phyloP scores from a whole-genome alignment of 306 rosid genomes.

The Pterocarpus santalinus region DNA sequence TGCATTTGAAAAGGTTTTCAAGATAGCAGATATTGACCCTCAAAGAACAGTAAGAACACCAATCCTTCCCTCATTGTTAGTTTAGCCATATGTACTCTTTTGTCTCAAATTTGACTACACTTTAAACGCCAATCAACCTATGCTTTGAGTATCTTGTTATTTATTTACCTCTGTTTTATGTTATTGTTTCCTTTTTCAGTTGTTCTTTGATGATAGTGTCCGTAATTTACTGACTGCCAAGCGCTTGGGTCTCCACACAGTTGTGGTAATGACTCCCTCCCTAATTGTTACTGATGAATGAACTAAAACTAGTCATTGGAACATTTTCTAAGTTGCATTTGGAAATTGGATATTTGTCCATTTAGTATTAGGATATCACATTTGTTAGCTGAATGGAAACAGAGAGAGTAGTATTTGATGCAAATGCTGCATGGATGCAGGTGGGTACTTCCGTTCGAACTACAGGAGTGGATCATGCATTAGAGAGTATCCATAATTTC shows the following conservation, averaged over 20 bases:
- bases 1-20: constrained; percentile 70
- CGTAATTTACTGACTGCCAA: constrained; percentile 74
- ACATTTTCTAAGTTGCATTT: neutral
- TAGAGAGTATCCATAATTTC: constrained; percentile 91
- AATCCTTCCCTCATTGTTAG: neutral
- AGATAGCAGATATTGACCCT: constrained; percentile 76
- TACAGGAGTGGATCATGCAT: constrained; percentile 72
- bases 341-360: neutral
- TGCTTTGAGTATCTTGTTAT: neutral
- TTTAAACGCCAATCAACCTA: neutral
- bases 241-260: constrained; percentile 73
- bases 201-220: constrained; percentile 85
- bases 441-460: constrained; percentile 67
- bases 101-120: constrained; percentile 7
- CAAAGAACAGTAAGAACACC: constrained; percentile 67
- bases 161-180: neutral
- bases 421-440: constrained; percentile 52
- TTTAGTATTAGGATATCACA: neutral
- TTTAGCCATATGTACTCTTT: neutral
- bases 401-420: neutral
- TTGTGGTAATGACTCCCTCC: constrained; percentile 58
- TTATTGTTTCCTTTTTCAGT: constrained; percentile 49
- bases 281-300: neutral
- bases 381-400: neutral
- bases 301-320: neutral